Base-by-base conservation (phyloP, 2,329 filamentous ascomycete genomes). In the Dryadomyces sulphureus region DNA sequence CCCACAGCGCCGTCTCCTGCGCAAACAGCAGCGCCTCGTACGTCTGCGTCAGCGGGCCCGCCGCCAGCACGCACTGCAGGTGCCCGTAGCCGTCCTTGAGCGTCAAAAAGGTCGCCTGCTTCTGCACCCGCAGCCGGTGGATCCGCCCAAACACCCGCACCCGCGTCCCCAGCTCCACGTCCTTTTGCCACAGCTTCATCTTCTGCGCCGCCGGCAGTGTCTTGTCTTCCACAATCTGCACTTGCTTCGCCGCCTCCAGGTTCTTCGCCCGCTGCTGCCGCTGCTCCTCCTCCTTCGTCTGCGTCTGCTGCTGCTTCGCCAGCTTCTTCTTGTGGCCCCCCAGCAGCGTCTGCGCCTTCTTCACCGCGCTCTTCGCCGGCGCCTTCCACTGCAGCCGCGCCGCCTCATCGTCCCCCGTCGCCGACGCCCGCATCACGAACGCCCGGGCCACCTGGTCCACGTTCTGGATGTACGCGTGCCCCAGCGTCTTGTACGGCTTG, bases 1-100 rank as follows among this genome's bases (percentile, higher is more conserved):
- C 77, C 56, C 80, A 79, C 59, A 95, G 78, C 44, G 86, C 86
- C n/a, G 87, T 92, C 65, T 90, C 88, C 51, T 83, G 79, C 27
- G 86, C 85, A 55, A 95, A 75, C 21, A 83, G 88, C 55, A 94
- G 69, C 51, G 86, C 84, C 59, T 94, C 87, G 68, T 93, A 93
- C n/a, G 85, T 90, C 70, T 87, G 88, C 54, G 86, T 82, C 55
- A 96, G 73, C 52, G 87, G 73, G 48, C 88, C 88, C 3, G 71
- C 64, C 46, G 78, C 75, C 54, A 95, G 68, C 51, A 94, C 74
- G 59, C 86, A 89, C 69, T 94, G 88, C 61, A 96, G 71, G 58
- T 81, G 80, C 45, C 84, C 85, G 57, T 89, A 85, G 48, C 89
- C 89, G 59, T 93, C 86, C 52, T 80, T 73, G 52, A 94, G 68